Conservation (phyloP, 106 monocot species). For the Vanilla planifolia region DNA sequence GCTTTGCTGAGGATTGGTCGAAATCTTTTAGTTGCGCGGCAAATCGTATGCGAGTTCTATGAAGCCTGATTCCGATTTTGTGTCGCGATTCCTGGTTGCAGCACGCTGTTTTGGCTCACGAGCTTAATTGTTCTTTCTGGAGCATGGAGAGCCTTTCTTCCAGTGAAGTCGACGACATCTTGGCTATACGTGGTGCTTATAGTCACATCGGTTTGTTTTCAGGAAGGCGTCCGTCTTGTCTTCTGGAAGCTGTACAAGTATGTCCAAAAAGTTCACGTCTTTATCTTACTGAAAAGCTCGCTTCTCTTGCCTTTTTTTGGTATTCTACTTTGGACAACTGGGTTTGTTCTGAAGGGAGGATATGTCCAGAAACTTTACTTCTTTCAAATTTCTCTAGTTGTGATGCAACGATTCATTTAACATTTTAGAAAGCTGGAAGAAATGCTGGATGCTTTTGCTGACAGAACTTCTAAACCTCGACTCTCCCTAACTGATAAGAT, state of each 20-base stretch:
- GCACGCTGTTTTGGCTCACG: conserved; percentile 90
- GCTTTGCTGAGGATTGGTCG: not conserved
- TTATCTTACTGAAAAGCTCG: no score
- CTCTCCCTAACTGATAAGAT: conserved; percentile 84
- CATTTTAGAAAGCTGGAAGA: conserved; percentile 68
- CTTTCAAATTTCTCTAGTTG: no score
- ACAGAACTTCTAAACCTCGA: conserved; percentile 67
- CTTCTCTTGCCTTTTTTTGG: not conserved
- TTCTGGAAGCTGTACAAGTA: conserved; percentile 98
- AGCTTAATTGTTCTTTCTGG: conserved; percentile 85
- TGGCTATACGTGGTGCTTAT: conserved; percentile 79
- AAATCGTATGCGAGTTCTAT: not conserved
- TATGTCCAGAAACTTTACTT: not conserved
- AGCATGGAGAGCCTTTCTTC: conserved; percentile 89
- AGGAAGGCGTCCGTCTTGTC: conserved; percentile 63
- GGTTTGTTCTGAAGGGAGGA: not conserved
- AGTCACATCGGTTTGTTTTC: conserved; percentile 78
- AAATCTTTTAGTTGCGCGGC: no score
- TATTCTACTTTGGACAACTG: not conserved
- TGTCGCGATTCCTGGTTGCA: conserved; percentile 32
- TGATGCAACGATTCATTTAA: not conserved
- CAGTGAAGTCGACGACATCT: conserved; percentile 48
- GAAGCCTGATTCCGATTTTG: not conserved
- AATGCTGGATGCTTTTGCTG: conserved; percentile 71
- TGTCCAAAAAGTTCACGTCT: no score